Evolutionary conservation across 2,329 filamentous ascomycete genomes (phyloP).

Genomic region (Immersiporthe knoxdaviesiana): DNA sequence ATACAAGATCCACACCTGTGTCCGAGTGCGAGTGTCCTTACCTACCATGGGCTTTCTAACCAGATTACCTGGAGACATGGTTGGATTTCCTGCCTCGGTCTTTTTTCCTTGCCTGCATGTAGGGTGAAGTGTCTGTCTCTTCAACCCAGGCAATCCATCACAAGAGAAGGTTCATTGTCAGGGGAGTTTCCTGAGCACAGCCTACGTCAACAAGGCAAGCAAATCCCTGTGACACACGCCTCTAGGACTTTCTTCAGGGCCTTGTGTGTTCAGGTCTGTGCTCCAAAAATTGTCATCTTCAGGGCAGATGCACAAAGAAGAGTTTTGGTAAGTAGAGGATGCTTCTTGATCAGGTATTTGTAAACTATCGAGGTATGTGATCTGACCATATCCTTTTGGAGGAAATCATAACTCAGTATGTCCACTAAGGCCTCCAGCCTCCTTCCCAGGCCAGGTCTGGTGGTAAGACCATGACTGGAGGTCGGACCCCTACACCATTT

Average conservation of each 20-base stretch:
- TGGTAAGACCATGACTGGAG: not conserved
- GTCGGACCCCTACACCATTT: not conserved
- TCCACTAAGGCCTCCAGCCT: not conserved
- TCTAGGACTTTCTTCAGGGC: not conserved
- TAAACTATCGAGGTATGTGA: not conserved
- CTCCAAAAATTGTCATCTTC: not conserved
- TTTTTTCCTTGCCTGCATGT: not conserved
- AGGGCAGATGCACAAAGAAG: not conserved
- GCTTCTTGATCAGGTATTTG: not conserved
- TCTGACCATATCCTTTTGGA: not conserved
- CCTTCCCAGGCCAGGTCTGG: too few relatives aligned
- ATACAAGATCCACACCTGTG: not conserved
- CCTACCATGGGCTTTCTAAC: not conserved
- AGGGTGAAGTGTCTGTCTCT: conserved; percentile 7
- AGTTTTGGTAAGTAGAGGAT: not conserved
- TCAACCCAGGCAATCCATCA: not conserved
- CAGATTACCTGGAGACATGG: not conserved
- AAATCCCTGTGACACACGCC: not conserved
- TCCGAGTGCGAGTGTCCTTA: not conserved
- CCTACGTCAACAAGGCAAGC: not conserved
- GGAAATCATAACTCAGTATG: not conserved
- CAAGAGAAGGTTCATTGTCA: not conserved
- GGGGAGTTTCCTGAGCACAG: not conserved
- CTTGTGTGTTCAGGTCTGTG: not conserved
- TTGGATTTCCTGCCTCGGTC: not conserved